A percentile compares a stretch with the other conserved stretches of the same genome.
phyloP scores from a whole-genome alignment of 768 basidiomycete genomes.

The Psilocybe sp. region DNA sequence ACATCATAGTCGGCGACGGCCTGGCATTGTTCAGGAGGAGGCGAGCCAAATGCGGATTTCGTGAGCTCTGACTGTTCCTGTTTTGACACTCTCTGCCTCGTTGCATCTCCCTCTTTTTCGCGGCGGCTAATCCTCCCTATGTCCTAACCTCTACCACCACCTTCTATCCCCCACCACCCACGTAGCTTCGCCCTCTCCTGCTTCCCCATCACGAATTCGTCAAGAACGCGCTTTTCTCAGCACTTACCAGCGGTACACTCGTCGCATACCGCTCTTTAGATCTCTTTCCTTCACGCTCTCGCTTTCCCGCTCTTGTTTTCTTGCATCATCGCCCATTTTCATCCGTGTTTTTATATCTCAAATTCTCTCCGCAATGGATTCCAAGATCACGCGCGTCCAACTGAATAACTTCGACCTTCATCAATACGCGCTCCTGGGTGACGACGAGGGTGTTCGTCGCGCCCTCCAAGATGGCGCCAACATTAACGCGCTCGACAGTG shows the following conservation, averaged over 20 bases:
- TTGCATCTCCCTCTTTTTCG: neutral
- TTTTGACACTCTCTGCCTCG: no score
- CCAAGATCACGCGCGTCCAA: conserved; percentile 17
- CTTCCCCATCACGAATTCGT: conserved; percentile 6
- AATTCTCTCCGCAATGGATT: conserved; percentile 17
- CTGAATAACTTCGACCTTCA: conserved; percentile 44
- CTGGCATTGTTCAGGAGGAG: no score
- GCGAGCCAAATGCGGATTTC: no score
- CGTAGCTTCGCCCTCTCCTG: neutral
- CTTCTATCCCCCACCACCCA: neutral
- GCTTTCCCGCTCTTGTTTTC: conserved; percentile 2
- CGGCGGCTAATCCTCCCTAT: conserved; percentile 3
- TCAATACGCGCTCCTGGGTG: conserved; percentile 54
- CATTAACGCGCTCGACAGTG: conserved; percentile 60
- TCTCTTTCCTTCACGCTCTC: conserved; percentile 5
- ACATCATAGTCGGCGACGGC: no score
- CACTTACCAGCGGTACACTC: neutral
- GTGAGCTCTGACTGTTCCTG: no score
- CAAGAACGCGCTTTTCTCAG: conserved; percentile 3
- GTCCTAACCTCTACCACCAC: conserved; percentile 5
- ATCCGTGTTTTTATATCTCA: neutral
- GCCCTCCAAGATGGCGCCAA: conserved; percentile 62
- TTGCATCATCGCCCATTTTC: neutral
- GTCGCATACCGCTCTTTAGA: neutral
- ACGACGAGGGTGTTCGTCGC: conserved; percentile 48